phyloP scores from a whole-genome alignment of 331 rosid genomes.

The Pyracantha coccinea region DNA sequence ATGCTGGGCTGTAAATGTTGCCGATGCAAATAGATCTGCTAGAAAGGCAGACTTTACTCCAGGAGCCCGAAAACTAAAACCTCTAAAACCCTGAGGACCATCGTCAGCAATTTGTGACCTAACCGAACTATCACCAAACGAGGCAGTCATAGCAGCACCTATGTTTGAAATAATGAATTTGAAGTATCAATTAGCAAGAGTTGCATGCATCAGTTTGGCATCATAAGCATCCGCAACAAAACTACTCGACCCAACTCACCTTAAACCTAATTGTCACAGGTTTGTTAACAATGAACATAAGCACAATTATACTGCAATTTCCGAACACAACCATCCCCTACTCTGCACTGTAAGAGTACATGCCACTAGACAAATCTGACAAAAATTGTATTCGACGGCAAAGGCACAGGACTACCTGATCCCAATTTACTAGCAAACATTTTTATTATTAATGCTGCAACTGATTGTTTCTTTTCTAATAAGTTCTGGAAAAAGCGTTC shows the following conservation, averaged over 20 bases:
- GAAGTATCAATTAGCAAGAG: not conserved
- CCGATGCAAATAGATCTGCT: slow-evolving; percentile 62
- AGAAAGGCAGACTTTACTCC: slow-evolving; percentile 48
- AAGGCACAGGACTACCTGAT: not conserved
- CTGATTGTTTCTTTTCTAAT: not conserved
- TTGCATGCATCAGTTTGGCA: not conserved
- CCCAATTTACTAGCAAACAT: not conserved
- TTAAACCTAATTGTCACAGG: not conserved
- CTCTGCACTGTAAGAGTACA: not conserved
- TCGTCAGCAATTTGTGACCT: slow-evolving; percentile 37
- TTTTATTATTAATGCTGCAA: not conserved
- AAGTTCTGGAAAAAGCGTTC: not conserved
- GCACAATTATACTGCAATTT: not conserved
- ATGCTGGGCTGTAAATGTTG: slow-evolving; percentile 64
- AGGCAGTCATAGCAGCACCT: slow-evolving; percentile 66
- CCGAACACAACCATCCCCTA: not conserved
- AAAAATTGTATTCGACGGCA: not conserved
- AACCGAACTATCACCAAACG: slow-evolving; percentile 47
- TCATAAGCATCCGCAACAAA: not conserved
- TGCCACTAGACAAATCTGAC: not conserved
- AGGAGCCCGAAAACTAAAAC: slow-evolving; percentile 37
- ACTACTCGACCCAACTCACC: not conserved
- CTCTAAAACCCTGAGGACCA: slow-evolving; percentile 33
- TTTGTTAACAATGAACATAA: not conserved
- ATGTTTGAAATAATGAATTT: slow-evolving; percentile 2